Evolutionary conservation across 345 rosid genomes (phyloP), one percentile per base, ranked within the genome.

Genomic region (Gossypium anomalum): DNA sequence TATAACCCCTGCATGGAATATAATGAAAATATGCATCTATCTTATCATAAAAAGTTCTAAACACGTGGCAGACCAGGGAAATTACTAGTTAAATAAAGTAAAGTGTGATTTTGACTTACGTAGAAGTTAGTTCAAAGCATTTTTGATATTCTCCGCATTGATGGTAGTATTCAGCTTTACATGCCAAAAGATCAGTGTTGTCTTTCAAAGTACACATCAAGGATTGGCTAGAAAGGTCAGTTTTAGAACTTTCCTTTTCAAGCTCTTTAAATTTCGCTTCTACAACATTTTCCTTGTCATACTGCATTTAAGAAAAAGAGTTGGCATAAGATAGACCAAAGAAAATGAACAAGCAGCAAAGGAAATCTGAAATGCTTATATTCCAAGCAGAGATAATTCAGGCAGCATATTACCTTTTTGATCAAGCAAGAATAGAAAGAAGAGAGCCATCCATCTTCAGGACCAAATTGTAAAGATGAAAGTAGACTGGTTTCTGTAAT

Each of bases 151-250:
- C 94, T 77, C 99, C 97, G 80, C 91, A 87, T 74, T 95, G 98
- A 86, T 91, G 94, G 80, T 91, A 91, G 87, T 91, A 95, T 82
- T 93, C 98, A 78, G 98, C 99, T 89, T 95, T 91, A 82, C 99
- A 90, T 64, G 94, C 88, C 86, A 93, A 82, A 73, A 93, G 89
- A 88, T 93, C 99, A 73, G 89, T 84, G 78, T 91, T 89, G 72
- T 85, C 87, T 82, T 85, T 89, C 82, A 91, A 80, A 34, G 88
- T 83, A 78, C 79, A 81, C 75, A 79, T 71, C 75, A 88, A 85
- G 72, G 89, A 87, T 63, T 83, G 79, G 77, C 89, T 86, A 49
- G 87, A 80, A 78, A 44, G 77, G 76, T 74, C 78, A 61, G 78
- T 75, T 71, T 80, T 86, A 55, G 87, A 84, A 63, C 86, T 86